phyloP scores from a whole-genome alignment of 768 basidiomycete genomes.

The Tricholoma sp. region DNA sequence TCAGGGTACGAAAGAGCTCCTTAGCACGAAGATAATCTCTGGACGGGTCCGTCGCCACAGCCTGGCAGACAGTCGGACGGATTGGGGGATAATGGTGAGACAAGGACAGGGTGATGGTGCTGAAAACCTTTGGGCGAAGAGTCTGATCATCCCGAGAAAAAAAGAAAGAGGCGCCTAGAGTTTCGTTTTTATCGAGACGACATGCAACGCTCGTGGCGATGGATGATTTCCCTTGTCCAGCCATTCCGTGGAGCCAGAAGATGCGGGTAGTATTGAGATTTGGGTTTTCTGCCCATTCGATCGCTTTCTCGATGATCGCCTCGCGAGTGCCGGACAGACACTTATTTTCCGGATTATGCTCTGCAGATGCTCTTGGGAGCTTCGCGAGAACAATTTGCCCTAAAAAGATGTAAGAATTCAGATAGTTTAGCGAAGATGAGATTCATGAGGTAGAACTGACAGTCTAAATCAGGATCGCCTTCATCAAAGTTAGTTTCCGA shows the following conservation, averaged over 20 bases:
- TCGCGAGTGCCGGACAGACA: too few species aligned
- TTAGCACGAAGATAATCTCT: slow-evolving; percentile 1
- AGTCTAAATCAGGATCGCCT: too few species aligned
- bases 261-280: slow-evolving; percentile 23
- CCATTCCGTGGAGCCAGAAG: slow-evolving; percentile 17
- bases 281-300: too few species aligned
- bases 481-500: too few species aligned
- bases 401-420: too few species aligned
- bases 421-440: too few species aligned
- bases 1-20: slow-evolving; percentile 12
- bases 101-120: slow-evolving; percentile 15
- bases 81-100: slow-evolving; percentile 5
- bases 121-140: slow-evolving; percentile 8
- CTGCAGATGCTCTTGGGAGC: too few species aligned
- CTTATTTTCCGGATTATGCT: too few species aligned
- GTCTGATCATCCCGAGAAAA: slow-evolving; percentile 14
- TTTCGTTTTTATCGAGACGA: background rate
- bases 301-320: too few species aligned
- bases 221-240: slow-evolving; percentile 18
- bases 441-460: too few species aligned
- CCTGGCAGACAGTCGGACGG: background rate
- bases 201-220: slow-evolving; percentile 10
- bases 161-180: slow-evolving; percentile 21
- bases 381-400: too few species aligned
- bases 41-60: slow-evolving; percentile 4